Percentiles rank a stretch among this genome's conserved stretches.
phyloP scores from a whole-genome alignment of 352 stramenopile species.

The Halophytophthora polymorphica region DNA sequence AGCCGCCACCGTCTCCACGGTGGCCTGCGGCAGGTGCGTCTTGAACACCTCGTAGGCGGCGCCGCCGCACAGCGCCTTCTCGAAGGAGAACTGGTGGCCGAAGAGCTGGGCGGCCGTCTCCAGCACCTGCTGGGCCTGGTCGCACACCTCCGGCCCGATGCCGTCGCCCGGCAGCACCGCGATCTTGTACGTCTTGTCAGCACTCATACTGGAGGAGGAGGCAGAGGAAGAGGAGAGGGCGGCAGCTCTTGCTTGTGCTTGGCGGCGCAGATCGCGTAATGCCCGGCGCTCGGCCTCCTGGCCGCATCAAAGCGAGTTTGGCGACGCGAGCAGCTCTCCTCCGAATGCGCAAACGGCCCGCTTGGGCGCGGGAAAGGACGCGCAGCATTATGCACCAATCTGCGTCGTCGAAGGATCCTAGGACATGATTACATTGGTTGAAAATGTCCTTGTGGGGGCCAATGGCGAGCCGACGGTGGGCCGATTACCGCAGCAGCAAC shows the following conservation, averaged over 20 bases:
- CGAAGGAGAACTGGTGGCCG: constrained; percentile 92
- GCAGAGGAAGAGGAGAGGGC: neutral
- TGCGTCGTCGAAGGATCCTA: neutral
- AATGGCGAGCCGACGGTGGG: no score
- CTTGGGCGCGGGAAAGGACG: no score
- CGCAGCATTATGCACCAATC: neutral
- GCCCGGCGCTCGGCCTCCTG: no score
- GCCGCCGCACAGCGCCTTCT: constrained; percentile 94
- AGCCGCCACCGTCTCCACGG: constrained; percentile 89
- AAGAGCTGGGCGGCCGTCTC: constrained; percentile 74
- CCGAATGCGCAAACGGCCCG: constrained; percentile 6
- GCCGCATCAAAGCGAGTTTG: no score
- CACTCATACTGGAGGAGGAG: constrained; percentile 24
- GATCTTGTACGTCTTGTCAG: constrained; percentile 81
- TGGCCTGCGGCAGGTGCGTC: constrained; percentile 93
- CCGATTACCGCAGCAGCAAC: no score
- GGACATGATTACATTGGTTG: no score
- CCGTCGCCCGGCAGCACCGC: constrained; percentile 97
- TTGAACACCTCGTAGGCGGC: constrained; percentile 91
- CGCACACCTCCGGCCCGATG: constrained; percentile 98
- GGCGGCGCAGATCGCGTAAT: no score
- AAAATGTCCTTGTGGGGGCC: no score
- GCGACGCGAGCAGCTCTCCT: no score
- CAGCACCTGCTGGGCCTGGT: constrained; percentile 91
- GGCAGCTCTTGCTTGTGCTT: no score